These are phyloP conservation scores for Pichia sp. DNA, from an alignment of 1,139 yeast genomes.

Conservation along the genomic window DNA sequence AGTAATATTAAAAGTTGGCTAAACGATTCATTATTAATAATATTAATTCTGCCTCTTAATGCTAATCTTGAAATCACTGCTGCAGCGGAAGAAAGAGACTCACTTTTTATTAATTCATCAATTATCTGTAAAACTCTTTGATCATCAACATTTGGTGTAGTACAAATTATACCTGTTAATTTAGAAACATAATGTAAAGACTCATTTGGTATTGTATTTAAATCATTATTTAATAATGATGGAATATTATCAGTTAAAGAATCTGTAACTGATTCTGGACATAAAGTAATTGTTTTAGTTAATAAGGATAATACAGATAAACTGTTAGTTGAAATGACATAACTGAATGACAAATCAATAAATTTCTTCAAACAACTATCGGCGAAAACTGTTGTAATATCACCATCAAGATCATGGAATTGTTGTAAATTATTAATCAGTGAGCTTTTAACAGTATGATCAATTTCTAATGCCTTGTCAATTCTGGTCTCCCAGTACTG, in stretches of 20 bases:
- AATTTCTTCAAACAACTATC: constrained; percentile 16
- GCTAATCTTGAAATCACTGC: constrained; percentile 48
- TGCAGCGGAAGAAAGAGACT: constrained; percentile 29
- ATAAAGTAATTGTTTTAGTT: constrained; percentile 22
- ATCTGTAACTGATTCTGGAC: constrained; percentile 33
- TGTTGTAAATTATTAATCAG: constrained; percentile 30
- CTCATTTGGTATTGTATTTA: constrained; percentile 33
- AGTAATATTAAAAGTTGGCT: constrained; percentile 19
- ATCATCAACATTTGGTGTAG: constrained; percentile 35
- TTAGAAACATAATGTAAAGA: constrained; percentile 36
- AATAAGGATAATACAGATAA: constrained; percentile 21
- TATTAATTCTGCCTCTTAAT: constrained; percentile 32
- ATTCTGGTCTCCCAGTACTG: constrained; percentile 70
- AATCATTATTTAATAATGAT: constrained; percentile 17
- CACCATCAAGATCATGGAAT: constrained; percentile 17
- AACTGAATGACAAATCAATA: constrained; percentile 16
- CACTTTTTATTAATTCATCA: constrained; percentile 12
- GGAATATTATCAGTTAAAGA: constrained; percentile 19
- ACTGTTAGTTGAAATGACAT: constrained; percentile 13
- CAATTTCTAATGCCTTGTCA: constrained; percentile 66
- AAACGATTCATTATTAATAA: constrained; percentile 19
- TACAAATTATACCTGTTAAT: constrained; percentile 49
- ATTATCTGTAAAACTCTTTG: constrained; percentile 17
- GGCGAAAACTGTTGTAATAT: constrained; percentile 14
- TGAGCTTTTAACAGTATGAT: constrained; percentile 42